A percentile compares a stretch with the other conserved stretches of the same genome.
These are phyloP conservation scores for Boletus vermiculosoides DNA, from an alignment of 768 basidiomycete species.

Conservation along the genomic window DNA sequence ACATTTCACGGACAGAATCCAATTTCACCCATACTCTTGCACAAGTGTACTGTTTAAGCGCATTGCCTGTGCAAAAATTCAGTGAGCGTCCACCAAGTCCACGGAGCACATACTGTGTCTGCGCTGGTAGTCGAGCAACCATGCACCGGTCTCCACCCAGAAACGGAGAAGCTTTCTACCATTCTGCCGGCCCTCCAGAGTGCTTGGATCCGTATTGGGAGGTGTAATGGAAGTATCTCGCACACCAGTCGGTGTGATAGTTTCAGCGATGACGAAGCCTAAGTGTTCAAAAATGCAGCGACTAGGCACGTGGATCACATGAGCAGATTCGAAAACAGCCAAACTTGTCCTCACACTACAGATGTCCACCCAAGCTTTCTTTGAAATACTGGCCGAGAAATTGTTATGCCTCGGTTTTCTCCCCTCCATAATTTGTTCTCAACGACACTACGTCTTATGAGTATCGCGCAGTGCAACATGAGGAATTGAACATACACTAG, in stretches of 20 bases:
- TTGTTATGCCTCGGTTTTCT: slow-evolving; percentile 56
- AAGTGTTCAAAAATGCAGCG: slow-evolving; percentile 41
- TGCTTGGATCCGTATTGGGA: slow-evolving; percentile 50
- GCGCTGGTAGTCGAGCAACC: slow-evolving; percentile 58
- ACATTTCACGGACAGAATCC: slow-evolving; percentile 65
- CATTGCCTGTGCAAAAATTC: slow-evolving; percentile 36
- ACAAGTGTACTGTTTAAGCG: slow-evolving; percentile 44
- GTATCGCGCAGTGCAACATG: not conserved
- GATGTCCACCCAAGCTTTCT: slow-evolving; percentile 65
- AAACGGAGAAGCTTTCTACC: slow-evolving; percentile 68
- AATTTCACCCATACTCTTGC: slow-evolving; percentile 49
- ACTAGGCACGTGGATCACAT: slow-evolving; percentile 27
- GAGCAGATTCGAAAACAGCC: slow-evolving; percentile 6
- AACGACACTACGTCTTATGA: slow-evolving; percentile 49
- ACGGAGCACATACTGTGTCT: slow-evolving; percentile 38
- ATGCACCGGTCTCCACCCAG: slow-evolving; percentile 76
- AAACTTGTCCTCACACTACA: slow-evolving; percentile 47
- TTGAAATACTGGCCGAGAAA: slow-evolving; percentile 54
- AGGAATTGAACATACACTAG: slow-evolving; percentile 48
- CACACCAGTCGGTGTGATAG: slow-evolving; percentile 22
- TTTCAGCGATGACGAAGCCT: slow-evolving; percentile 35
- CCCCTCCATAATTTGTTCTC: slow-evolving; percentile 77
- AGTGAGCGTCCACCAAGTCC: slow-evolving; percentile 10
- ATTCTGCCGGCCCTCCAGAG: slow-evolving; percentile 47
- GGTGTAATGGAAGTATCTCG: slow-evolving; percentile 50